Evolutionary conservation across 768 basidiomycete genomes (phyloP).

Genomic region (Suillus plorans): DNA sequence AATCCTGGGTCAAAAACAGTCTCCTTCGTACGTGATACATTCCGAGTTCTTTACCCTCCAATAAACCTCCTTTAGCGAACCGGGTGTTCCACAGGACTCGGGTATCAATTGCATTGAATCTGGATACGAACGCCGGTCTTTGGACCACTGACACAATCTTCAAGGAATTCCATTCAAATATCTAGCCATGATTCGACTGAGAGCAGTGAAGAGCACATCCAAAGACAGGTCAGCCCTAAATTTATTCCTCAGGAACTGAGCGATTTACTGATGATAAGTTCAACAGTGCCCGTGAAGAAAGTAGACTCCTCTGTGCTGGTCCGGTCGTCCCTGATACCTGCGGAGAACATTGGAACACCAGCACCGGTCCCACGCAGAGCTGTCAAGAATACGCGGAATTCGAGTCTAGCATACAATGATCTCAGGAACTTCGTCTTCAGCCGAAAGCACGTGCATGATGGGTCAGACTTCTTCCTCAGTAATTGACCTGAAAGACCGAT

Average conservation of each 20-base stretch:
- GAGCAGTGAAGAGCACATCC: not conserved
- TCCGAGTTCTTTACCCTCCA: not conserved
- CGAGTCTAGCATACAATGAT: not conserved
- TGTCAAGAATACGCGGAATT: not conserved
- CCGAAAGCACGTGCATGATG: not conserved
- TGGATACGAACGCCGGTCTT: not conserved
- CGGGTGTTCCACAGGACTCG: not conserved
- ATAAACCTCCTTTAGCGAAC: not conserved
- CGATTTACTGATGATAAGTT: not conserved
- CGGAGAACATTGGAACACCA: not conserved
- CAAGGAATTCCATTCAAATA: not conserved
- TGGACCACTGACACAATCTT: not conserved
- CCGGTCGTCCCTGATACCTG: not conserved
- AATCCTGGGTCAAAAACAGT: not conserved
- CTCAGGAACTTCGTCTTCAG: not conserved
- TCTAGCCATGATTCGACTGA: not conserved
- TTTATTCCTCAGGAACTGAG: too few species aligned
- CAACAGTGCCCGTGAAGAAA: not conserved
- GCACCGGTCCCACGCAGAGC: not conserved
- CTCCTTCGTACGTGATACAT: not conserved
- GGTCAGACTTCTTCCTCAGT: not conserved
- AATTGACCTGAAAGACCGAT: not conserved
- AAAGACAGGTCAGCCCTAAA: not conserved
- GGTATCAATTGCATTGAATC: not conserved
- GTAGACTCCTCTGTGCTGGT: not conserved